phyloP scores from a whole-genome alignment of 2,329 filamentous ascomycete species.

The Apiospora saccharicola region DNA sequence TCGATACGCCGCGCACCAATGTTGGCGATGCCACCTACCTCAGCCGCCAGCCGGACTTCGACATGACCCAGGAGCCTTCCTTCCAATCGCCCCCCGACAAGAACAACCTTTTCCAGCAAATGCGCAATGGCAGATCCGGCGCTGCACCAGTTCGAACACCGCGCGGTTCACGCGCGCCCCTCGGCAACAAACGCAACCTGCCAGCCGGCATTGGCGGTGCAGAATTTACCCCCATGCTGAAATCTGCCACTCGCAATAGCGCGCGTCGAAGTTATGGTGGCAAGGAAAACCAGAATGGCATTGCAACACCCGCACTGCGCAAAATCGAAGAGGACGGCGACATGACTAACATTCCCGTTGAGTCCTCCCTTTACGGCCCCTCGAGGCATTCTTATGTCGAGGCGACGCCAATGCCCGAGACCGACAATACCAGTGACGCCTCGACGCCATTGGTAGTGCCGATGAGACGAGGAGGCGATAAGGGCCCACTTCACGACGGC shows the following conservation, averaged over 20 bases:
- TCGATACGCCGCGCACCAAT: slow-evolving; percentile 89
- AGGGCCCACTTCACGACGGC: slow-evolving; percentile 79
- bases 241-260: slow-evolving; percentile 77
- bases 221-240: slow-evolving; percentile 95
- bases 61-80: slow-evolving; percentile 86
- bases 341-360: slow-evolving; percentile 76
- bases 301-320: slow-evolving; percentile 74
- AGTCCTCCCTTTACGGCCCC: slow-evolving; percentile 74
- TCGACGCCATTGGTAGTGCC: slow-evolving; percentile 82
- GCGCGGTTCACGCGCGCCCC: slow-evolving; percentile 69
- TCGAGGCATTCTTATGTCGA: slow-evolving; percentile 71
- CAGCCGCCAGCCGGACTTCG: slow-evolving; percentile 73
- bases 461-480: slow-evolving; percentile 67
- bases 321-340: slow-evolving; percentile 72
- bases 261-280: slow-evolving; percentile 63
- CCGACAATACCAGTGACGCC: slow-evolving; percentile 79
- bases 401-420: slow-evolving; percentile 77
- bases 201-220: slow-evolving; percentile 69
- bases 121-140: slow-evolving; percentile 70
- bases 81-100: slow-evolving; percentile 83
- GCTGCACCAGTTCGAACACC: slow-evolving; percentile 75
- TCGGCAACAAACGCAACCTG: slow-evolving; percentile 76
- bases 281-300: slow-evolving; percentile 66
- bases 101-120: slow-evolving; percentile 77
- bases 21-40: slow-evolving; percentile 85